Evolutionary conservation across 106 monocot species (phyloP), one percentile per base, ranked within the genome.

Genomic region (Allium sativum): DNA sequence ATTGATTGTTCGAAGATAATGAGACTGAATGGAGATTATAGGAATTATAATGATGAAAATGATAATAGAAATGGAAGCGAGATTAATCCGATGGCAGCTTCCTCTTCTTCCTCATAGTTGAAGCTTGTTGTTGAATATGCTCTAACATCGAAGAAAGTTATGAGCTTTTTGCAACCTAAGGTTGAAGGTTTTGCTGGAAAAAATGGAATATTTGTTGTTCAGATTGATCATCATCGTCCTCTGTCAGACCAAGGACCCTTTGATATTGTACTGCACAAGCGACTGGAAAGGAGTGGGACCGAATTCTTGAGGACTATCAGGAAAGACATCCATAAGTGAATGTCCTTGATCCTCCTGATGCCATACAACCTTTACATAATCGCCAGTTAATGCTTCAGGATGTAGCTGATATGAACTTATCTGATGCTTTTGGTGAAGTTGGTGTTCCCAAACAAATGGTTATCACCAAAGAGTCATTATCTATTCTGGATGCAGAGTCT

Each of bases 301-400:
- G 83, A 64, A 74, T 78, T 67, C 83, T 94, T 47, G 89, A 89
- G 89, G 85, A 79, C 67, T 93, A 85, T 72, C 62, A 70, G 21
- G 78, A 86, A 61, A 67, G 78, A 64, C 89, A 93, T 76, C 93
- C 93, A 44, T 85, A 93, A 61, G 93, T 93, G 13, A 93, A 83
- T 66, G 81, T 93, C 55, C 89, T 93, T 69, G 93, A 93, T 64
- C 93, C 93, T 53, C 93, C 93, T 22, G 82, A 80, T 78, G 93
- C 93, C 56, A 85, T 89, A 65, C 80, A 80, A 56, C 88, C 81
- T 62, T 45, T 93, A 60, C 65, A 74, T 54, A 93, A 93, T 81
- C 85, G 93, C 12, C 89, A 93, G 70, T 93, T 85, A 12, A 93
- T 93, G 93, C 93, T 93, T 53, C 58, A 89, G 65, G 93, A 86